These are phyloP conservation scores for Puccinia triticina DNA, from an alignment of 1,284 basidiomycete species.

Conservation along the genomic window DNA sequence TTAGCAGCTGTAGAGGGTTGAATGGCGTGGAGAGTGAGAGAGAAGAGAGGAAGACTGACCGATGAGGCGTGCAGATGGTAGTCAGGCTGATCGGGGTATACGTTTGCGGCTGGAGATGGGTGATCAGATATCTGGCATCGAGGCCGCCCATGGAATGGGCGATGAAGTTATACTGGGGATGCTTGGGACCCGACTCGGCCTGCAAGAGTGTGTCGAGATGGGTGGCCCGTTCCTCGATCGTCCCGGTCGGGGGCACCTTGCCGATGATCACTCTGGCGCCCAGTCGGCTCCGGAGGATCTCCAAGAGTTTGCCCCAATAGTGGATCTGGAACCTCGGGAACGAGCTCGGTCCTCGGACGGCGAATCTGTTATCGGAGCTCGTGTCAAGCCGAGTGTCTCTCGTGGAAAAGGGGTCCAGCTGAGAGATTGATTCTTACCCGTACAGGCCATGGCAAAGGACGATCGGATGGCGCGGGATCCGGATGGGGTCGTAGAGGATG, in stretches of 20 bases:
- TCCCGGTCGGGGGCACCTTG: slow-evolving; percentile 89
- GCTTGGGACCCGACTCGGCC: slow-evolving; percentile 68
- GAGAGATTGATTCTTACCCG: no score
- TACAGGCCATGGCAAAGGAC: slow-evolving; percentile 88
- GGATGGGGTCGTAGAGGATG: slow-evolving; percentile 64
- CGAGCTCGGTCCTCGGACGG: slow-evolving; percentile 56
- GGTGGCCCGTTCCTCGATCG: slow-evolving; percentile 79
- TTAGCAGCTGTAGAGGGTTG: neutral
- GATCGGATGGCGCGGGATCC: slow-evolving; percentile 82
- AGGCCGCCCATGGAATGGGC: slow-evolving; percentile 97
- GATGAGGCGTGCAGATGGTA: slow-evolving; percentile 91
- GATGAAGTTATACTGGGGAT: slow-evolving; percentile 74
- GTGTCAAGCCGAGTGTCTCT: no score
- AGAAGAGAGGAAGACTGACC: slow-evolving; percentile 62
- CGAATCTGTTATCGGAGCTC: slow-evolving; percentile 68
- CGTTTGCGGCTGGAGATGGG: slow-evolving; percentile 76
- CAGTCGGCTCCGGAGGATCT: slow-evolving; percentile 77
- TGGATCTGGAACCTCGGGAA: slow-evolving; percentile 77
- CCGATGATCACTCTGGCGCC: slow-evolving; percentile 95
- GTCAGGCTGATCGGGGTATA: slow-evolving; percentile 87
- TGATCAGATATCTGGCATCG: slow-evolving; percentile 89
- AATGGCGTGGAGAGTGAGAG: no score
- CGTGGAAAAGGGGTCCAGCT: no score
- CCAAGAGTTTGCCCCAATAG: slow-evolving; percentile 91
- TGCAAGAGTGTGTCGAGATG: slow-evolving; percentile 76